A percentile compares a stretch with the other conserved stretches of the same genome.
phyloP scores from a whole-genome alignment of 2,329 filamentous ascomycete genomes.

The Hypoxylon sp. region DNA sequence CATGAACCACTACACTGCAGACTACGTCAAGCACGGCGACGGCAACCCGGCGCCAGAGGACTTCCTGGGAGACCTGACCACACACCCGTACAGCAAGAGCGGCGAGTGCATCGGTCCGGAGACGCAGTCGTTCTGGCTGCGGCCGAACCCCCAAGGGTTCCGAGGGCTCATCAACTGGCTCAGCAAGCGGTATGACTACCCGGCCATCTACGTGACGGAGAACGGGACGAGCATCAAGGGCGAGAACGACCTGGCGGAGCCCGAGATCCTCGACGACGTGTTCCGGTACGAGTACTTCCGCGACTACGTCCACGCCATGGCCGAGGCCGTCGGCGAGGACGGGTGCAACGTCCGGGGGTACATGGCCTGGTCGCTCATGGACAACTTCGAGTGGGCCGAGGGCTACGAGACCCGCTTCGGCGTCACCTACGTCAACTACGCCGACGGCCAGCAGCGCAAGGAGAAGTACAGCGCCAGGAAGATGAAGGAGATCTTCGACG shows the following conservation, averaged over 20 bases:
- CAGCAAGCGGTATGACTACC: constrained; percentile 76
- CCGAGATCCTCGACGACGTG: constrained; percentile 79
- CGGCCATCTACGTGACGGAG: constrained; percentile 87
- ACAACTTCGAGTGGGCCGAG: constrained; percentile 94
- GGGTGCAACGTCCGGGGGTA: constrained; percentile 83
- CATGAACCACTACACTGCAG: constrained; percentile 93
- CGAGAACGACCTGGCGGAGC: constrained; percentile 77
- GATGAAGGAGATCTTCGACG: constrained; percentile 75
- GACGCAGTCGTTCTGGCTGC: constrained; percentile 84
- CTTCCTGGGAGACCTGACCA: constrained; percentile 78
- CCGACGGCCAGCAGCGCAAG: constrained; percentile 78
- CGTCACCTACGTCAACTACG: constrained; percentile 84
- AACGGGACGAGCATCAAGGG: constrained; percentile 86
- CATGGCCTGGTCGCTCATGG: constrained; percentile 87
- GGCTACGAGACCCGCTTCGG: constrained; percentile 88
- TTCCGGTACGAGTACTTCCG: constrained; percentile 84
- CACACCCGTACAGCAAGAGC: constrained; percentile 73
- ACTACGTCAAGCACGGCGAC: constrained; percentile 80
- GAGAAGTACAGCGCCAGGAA: constrained; percentile 85
- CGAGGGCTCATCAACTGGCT: constrained; percentile 80
- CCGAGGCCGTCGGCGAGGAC: constrained; percentile 73
- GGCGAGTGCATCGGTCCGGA: constrained; percentile 80
- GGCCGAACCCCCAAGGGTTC: constrained; percentile 79
- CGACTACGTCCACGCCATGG: constrained; percentile 79
- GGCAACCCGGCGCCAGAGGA: constrained; percentile 70